A percentile compares a stretch with the other conserved stretches of the same genome.
Conservation (phyloP, 768 basidiomycete genomes). For the Hericium coralloides region DNA sequence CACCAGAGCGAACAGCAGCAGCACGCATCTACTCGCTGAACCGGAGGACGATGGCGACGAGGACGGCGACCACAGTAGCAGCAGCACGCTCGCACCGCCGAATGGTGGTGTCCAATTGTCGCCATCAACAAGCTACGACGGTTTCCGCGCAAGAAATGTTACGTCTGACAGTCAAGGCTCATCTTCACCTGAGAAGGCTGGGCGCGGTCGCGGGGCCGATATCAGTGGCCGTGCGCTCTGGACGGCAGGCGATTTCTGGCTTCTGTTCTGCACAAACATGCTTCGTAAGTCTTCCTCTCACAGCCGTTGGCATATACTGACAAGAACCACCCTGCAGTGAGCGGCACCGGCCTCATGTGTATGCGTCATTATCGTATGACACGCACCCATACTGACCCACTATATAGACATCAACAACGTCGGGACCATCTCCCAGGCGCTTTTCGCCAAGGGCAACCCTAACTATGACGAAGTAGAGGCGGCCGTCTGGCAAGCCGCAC, state of each 20-base stretch:
- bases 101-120: constrained; percentile 5
- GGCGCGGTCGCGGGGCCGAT: constrained; percentile 31
- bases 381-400: constrained; percentile 1
- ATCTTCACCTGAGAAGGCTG: neutral
- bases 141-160: neutral
- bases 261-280: constrained; percentile 45
- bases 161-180: neutral
- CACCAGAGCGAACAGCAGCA: neutral
- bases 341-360: constrained; percentile 76
- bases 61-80: neutral
- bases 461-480: constrained; percentile 61
- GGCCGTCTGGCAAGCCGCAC: constrained; percentile 69
- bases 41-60: neutral
- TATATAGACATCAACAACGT: constrained; percentile 74
- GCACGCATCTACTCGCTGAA: neutral
- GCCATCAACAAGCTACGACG: neutral
- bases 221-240: constrained; percentile 46
- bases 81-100: neutral
- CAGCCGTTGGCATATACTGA: neutral
- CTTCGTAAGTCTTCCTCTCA: constrained; percentile 35
- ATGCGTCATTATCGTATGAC: constrained; percentile 14
- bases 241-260: constrained; percentile 50
- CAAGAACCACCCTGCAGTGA: constrained; percentile 35
- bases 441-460: constrained; percentile 51
- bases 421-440: constrained; percentile 65